Conservation (phyloP, 495 filamentous ascomycete species). For the Pseudoneurospora amorphoporcata region DNA sequence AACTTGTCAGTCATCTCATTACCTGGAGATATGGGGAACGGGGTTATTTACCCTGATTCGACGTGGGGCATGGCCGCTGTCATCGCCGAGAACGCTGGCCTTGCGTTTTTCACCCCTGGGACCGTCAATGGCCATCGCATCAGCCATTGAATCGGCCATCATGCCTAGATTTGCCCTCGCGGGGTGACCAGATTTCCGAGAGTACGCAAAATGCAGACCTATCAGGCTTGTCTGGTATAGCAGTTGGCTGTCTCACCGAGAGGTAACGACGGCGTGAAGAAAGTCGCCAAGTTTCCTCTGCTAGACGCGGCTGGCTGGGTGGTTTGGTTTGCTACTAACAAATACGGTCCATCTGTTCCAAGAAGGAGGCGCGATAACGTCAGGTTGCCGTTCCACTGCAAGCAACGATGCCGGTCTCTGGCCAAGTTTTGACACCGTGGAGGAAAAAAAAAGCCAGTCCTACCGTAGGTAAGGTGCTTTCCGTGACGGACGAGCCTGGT, state of each 20-base stretch:
- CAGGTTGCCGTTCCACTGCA: background rate
- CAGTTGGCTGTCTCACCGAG: background rate
- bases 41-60: constrained; percentile 47
- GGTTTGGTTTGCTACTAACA: background rate
- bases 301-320: background rate
- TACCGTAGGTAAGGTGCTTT: background rate
- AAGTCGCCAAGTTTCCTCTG: background rate
- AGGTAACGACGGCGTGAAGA: background rate
- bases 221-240: background rate
- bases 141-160: constrained; percentile 23
- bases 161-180: background rate
- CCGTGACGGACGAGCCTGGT: background rate
- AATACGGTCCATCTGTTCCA: background rate
- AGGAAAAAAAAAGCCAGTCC: background rate
- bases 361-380: background rate
- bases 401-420: background rate
- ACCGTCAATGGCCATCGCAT: constrained; percentile 21
- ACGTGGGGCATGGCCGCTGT: constrained; percentile 39
- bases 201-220: background rate
- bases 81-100: constrained; percentile 33
- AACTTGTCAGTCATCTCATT: background rate
- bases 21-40: background rate
- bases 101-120: constrained; percentile 56
- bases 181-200: background rate
- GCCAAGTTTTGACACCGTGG: background rate